Conservation (phyloP, 2,329 filamentous ascomycete genomes). For the Fusarium sp. region DNA sequence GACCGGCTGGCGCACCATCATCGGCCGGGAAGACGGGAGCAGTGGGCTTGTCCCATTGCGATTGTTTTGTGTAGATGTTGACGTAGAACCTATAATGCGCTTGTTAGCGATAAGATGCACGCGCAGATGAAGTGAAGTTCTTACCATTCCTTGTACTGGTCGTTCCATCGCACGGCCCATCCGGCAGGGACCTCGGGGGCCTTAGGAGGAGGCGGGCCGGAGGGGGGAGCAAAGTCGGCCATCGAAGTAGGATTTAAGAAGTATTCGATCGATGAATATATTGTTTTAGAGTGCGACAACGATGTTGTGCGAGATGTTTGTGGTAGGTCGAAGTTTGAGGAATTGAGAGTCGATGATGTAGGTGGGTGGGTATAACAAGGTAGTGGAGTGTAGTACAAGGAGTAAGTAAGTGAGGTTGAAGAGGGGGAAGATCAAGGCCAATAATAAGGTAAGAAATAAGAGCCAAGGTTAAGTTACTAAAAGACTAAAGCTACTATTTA, state of each 20-base stretch:
- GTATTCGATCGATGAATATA: background rate
- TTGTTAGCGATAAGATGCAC: slow-evolving; percentile 20
- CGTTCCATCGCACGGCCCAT: slow-evolving; percentile 88
- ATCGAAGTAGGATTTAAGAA: slow-evolving; percentile 48
- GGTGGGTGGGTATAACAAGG: slow-evolving; percentile 10
- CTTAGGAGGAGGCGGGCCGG: slow-evolving; percentile 67
- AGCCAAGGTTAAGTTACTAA: background rate
- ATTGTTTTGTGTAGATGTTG: slow-evolving; percentile 86
- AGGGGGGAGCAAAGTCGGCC: slow-evolving; percentile 65
- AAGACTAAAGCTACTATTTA: slow-evolving; percentile 25
- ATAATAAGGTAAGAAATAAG: background rate
- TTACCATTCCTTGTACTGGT: slow-evolving; percentile 87
- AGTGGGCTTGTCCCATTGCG: slow-evolving; percentile 89
- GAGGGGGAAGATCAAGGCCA: slow-evolving; percentile 15
- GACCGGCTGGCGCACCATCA: slow-evolving; percentile 61
- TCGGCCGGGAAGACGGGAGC: slow-evolving; percentile 69
- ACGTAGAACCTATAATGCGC: slow-evolving; percentile 79
- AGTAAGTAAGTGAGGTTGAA: background rate
- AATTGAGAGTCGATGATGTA: slow-evolving; percentile 33
- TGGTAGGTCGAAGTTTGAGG: background rate
- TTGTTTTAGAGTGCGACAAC: background rate
- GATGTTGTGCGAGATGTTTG: background rate
- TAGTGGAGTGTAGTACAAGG: background rate
- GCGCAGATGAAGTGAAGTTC: slow-evolving; percentile 35
- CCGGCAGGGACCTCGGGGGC: slow-evolving; percentile 73